These are phyloP conservation scores for Lodderomyces orthopsilosis DNA, from an alignment of 1,139 yeast genomes.

Conservation along the genomic window DNA sequence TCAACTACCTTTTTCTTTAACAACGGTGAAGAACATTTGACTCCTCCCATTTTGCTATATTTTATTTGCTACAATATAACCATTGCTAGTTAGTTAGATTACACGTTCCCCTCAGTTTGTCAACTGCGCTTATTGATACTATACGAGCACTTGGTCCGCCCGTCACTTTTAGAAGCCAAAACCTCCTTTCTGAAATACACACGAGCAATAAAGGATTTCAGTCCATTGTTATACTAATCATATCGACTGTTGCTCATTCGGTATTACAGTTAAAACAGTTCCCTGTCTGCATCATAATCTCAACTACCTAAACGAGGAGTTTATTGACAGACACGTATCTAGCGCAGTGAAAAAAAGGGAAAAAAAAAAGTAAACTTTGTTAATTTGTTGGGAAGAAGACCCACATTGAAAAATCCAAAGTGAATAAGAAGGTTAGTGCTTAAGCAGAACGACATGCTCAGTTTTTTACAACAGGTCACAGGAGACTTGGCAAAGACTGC, in stretches of 20 bases:
- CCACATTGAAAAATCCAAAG: neutral
- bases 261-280: too few species aligned
- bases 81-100: neutral
- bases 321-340: neutral
- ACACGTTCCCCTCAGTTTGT: neutral
- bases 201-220: too few species aligned
- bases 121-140: neutral
- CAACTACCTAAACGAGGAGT: neutral
- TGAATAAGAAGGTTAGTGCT: neutral
- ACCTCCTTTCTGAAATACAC: too few species aligned
- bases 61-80: neutral
- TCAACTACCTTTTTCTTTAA: neutral
- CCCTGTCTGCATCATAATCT: too few species aligned
- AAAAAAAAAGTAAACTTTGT: neutral
- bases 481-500: constrained; percentile 58
- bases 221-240: too few species aligned
- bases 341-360: neutral
- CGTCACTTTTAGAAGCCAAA: too few species aligned
- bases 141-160: too few species aligned
- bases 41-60: neutral
- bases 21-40: neutral
- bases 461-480: constrained; percentile 30
- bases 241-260: too few species aligned
- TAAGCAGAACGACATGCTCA: constrained; percentile 21
- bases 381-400: neutral